These are phyloP conservation scores for Nothopassalora personata DNA, from an alignment of 2,329 filamentous ascomycete species.

Conservation along the genomic window DNA sequence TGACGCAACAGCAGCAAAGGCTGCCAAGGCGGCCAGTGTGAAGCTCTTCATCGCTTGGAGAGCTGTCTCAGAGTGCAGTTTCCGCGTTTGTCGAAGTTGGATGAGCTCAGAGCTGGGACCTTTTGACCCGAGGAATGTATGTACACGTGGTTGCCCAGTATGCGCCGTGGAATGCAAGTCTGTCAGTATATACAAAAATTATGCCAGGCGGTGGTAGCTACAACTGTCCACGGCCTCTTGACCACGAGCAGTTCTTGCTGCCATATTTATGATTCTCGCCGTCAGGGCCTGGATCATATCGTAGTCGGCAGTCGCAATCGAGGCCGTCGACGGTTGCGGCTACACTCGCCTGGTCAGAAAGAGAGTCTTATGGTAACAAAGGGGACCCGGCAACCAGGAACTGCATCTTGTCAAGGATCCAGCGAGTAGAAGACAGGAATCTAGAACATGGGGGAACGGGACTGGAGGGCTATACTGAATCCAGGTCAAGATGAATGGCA, in stretches of 20 bases:
- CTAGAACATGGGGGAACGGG: constrained; percentile 2
- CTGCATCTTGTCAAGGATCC: constrained; percentile 2
- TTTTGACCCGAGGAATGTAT: constrained; percentile 15
- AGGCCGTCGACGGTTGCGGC: constrained; percentile 17
- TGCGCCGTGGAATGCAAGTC: constrained; percentile 8
- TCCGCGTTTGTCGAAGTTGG: constrained; percentile 16
- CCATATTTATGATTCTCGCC: constrained; percentile 8
- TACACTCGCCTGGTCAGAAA: constrained; percentile 10
- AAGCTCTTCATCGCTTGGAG: constrained; percentile 20
- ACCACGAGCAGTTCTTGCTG: background rate
- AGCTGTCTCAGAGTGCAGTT: constrained; percentile 11
- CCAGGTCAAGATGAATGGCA: background rate
- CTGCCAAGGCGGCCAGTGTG: constrained; percentile 18
- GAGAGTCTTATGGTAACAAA: constrained; percentile 12
- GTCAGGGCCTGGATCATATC: constrained; percentile 2
- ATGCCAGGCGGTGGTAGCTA: background rate
- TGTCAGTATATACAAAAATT: constrained; percentile 1
- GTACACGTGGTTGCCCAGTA: constrained; percentile 7
- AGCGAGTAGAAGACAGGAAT: constrained; percentile 3
- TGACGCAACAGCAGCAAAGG: constrained; percentile 13
- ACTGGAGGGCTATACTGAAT: constrained; percentile 2
- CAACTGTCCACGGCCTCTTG: background rate
- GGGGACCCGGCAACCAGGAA: constrained; percentile 1
- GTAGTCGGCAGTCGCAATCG: background rate
- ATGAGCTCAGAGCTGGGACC: constrained; percentile 10